Evolutionary conservation across 2,329 filamentous ascomycete genomes (phyloP), one percentile per base, ranked within the genome.

Genomic region (Verticillium albo-atrum): DNA sequence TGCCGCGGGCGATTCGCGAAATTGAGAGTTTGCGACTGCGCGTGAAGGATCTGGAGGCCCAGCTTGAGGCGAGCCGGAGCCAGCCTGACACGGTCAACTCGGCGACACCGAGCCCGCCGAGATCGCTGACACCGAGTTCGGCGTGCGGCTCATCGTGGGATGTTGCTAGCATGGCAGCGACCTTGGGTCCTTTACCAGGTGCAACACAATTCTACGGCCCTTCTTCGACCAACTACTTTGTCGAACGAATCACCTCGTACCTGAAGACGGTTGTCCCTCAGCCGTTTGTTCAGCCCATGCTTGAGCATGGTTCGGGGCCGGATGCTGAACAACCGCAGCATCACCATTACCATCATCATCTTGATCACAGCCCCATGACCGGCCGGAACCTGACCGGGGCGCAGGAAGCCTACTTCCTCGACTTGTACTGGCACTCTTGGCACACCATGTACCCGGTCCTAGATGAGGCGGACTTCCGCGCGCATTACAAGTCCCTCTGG

Each of bases 401-500:
- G 2, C 74, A 82, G 62, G 79, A 82, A 66, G 77, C 81, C 54
- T 76, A 75, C 53, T 77, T 81, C 28, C 66, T 82, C 3, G 71
- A 72, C 25, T 65, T 80, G 2, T 82, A 78, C 63, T 82, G 80
- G 79, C 72, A 78, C 54, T 72, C 75, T 0, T 79, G 77, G 58
- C 76, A 82, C 57, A 69, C 68, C 3, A 66, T 74, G 0, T 71
- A 71, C 54, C 75, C 75, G 2, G 73, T 83, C 4, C 60, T 82
- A 3, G 73, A 80, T 23, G 77, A 80, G 60, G 60, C 64, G 3
- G 75, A 77, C 34, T 81, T 82, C 60, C 73, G 70, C 55, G 70
- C 70, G 9, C 72, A 80, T 58, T 79, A 80, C 60, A 67, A 71
- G 6, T 77, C 75, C 0, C 67, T 81, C 7, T 79, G 76, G 74